Percentiles rank a stretch among this genome's conserved stretches.
Conservation (phyloP, 1,284 basidiomycete genomes). For the Mrakiaceae sp. region DNA sequence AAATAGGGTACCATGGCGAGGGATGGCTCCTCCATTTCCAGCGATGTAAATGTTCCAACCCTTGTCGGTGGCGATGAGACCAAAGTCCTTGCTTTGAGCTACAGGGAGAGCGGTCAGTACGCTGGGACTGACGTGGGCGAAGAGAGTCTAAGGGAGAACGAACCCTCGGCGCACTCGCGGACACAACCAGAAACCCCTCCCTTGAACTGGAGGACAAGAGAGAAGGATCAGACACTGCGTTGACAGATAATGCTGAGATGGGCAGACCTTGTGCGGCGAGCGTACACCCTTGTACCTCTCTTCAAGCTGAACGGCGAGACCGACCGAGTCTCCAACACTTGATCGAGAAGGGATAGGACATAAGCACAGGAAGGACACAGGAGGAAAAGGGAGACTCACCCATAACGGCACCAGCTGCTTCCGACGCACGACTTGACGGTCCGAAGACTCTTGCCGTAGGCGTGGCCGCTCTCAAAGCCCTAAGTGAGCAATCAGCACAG, state of each 20-base stretch:
- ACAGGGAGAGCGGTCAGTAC: not conserved
- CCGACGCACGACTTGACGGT: constrained; percentile 45
- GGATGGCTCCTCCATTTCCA: constrained; percentile 62
- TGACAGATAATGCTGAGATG: not conserved
- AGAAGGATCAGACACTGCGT: not conserved
- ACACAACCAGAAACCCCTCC: constrained; percentile 67
- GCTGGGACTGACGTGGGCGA: not conserved
- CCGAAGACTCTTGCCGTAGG: constrained; percentile 47
- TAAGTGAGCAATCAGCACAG: not conserved
- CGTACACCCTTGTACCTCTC: constrained; percentile 59
- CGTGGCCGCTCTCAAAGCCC: constrained; percentile 65
- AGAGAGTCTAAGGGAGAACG: not conserved
- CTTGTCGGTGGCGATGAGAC: constrained; percentile 64
- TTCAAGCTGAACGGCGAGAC: constrained; percentile 59
- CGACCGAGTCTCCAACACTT: constrained; percentile 41
- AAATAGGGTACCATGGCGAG: constrained; percentile 46
- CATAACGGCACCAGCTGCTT: constrained; percentile 59
- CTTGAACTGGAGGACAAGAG: constrained; percentile 38
- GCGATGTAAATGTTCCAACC: constrained; percentile 66
- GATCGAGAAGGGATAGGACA: no score
- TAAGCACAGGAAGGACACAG: no score
- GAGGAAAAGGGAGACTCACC: constrained; percentile 23
- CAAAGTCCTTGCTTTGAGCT: constrained; percentile 64
- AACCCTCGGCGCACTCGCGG: constrained; percentile 55
- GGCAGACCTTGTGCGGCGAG: constrained; percentile 51